Conservation (phyloP, 352 stramenopile genomes). For the Pythium scleroteichum region DNA sequence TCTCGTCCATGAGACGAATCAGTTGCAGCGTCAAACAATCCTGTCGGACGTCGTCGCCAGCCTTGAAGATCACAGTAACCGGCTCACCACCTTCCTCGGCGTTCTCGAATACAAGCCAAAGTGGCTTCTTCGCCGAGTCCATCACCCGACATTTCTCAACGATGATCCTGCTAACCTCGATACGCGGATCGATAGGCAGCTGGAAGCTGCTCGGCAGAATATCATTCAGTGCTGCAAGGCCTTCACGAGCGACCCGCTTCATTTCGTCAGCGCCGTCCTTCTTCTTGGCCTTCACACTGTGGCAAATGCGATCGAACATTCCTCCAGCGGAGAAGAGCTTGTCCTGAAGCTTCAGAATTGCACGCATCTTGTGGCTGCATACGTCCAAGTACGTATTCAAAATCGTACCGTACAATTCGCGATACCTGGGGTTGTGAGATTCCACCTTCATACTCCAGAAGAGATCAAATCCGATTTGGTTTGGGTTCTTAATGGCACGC, state of each 20-base stretch:
- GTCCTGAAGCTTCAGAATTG: slow-evolving; percentile 91
- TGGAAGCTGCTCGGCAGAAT: slow-evolving; percentile 87
- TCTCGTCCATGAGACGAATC: slow-evolving; percentile 91
- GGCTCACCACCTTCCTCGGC: slow-evolving; percentile 69
- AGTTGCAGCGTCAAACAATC: slow-evolving; percentile 94
- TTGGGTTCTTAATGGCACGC: slow-evolving; percentile 86
- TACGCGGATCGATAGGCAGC: slow-evolving; percentile 80
- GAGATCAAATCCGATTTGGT: slow-evolving; percentile 87
- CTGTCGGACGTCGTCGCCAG: slow-evolving; percentile 94
- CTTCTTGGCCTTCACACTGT: slow-evolving; percentile 84
- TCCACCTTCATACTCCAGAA: slow-evolving; percentile 92
- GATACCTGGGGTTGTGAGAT: slow-evolving; percentile 78
- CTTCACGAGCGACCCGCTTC: slow-evolving; percentile 79
- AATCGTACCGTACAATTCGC: slow-evolving; percentile 78
- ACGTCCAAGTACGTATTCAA: slow-evolving; percentile 85
- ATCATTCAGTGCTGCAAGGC: slow-evolving; percentile 81
- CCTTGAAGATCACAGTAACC: slow-evolving; percentile 93
- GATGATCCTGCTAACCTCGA: slow-evolving; percentile 84
- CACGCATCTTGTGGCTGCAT: slow-evolving; percentile 90
- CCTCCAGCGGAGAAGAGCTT: slow-evolving; percentile 78
- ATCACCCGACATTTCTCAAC: slow-evolving; percentile 90
- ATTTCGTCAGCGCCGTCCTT: slow-evolving; percentile 78
- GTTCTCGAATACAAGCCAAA: slow-evolving; percentile 91
- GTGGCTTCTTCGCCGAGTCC: slow-evolving; percentile 88
- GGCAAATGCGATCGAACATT: slow-evolving; percentile 83